A percentile compares a stretch with the other conserved stretches of the same genome.
Evolutionary conservation across 805 yeast species (phyloP).

Genomic region (Ogataea nakhonphanomensis): DNA sequence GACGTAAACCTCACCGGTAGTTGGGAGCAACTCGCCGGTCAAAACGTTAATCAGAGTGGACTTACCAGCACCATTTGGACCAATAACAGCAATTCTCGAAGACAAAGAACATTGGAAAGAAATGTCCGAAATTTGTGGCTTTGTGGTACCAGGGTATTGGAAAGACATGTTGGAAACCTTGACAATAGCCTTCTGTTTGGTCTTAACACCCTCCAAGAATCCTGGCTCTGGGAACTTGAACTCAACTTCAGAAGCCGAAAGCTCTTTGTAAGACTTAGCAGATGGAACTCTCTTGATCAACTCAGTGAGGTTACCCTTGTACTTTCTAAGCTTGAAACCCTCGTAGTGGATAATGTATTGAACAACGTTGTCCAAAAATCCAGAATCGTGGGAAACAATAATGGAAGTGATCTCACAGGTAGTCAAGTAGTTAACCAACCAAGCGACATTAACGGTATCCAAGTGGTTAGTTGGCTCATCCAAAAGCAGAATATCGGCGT

Average conservation of each 20-base stretch:
- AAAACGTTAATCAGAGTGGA: conserved; percentile 97
- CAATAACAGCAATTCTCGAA: conserved; percentile 99
- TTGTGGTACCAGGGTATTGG: conserved; percentile 99
- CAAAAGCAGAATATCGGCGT: conserved; percentile 94
- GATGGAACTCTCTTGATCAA: conserved; percentile 98
- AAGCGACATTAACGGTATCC: conserved; percentile 99
- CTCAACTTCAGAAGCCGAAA: conserved; percentile 96
- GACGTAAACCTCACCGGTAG: conserved; percentile 97
- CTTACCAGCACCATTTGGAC: conserved; percentile 99
- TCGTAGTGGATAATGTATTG: conserved; percentile 99
- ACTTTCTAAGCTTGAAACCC: conserved; percentile 99
- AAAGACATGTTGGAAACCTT: conserved; percentile 95
- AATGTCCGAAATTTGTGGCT: conserved; percentile 89
- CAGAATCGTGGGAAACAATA: conserved; percentile 99
- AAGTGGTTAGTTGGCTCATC: conserved; percentile 99
- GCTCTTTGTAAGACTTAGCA: conserved; percentile 97
- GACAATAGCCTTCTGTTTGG: conserved; percentile 99
- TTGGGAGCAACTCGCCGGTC: conserved; percentile 99
- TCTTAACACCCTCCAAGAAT: conserved; percentile 99
- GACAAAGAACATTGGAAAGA: conserved; percentile 99
- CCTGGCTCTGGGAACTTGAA: conserved; percentile 99
- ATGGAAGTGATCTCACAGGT: conserved; percentile 98
- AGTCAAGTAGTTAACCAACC: conserved; percentile 99
- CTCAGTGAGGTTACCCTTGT: conserved; percentile 99
- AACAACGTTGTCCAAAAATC: conserved; percentile 96